phyloP scores from a whole-genome alignment of 2,329 filamentous ascomycete genomes.

The Pseudogymnoascus sp. region DNA sequence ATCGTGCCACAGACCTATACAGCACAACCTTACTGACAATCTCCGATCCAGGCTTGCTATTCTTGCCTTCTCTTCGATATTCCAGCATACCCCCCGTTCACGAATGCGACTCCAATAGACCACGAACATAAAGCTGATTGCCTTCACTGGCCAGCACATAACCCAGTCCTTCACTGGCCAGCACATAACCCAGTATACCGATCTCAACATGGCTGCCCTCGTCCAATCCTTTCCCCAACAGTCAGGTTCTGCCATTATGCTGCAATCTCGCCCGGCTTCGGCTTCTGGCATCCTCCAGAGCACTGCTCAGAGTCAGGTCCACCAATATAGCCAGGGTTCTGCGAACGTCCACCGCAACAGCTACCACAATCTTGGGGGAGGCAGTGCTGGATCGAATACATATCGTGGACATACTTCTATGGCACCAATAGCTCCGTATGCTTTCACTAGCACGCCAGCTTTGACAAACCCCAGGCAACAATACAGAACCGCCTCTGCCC shows the following conservation, averaged over 20 bases:
- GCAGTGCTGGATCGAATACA: slow-evolving; percentile 36
- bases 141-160: slow-evolving; percentile 1
- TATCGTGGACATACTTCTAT: slow-evolving; percentile 46
- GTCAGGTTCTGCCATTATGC: slow-evolving; percentile 65
- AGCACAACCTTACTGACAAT: slow-evolving; percentile 3
- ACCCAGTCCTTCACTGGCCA: slow-evolving; percentile 2
- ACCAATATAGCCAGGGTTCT: slow-evolving; percentile 39
- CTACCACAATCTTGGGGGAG: slow-evolving; percentile 45
- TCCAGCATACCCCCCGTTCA: neutral
- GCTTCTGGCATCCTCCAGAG: slow-evolving; percentile 44
- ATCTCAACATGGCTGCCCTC: slow-evolving; percentile 69
- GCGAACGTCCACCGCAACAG: slow-evolving; percentile 42
- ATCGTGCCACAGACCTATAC: neutral
- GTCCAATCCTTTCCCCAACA: slow-evolving; percentile 76
- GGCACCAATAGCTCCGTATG: slow-evolving; percentile 65
- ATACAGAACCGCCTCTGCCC: slow-evolving; percentile 47
- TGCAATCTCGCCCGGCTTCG: slow-evolving; percentile 65
- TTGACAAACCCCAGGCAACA: slow-evolving; percentile 53
- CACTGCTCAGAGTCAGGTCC: slow-evolving; percentile 26
- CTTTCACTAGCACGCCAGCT: slow-evolving; percentile 65
- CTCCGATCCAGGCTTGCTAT: slow-evolving; percentile 2
- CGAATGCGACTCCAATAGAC: slow-evolving; percentile 7
- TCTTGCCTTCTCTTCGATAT: slow-evolving; percentile 5
- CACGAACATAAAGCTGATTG: neutral
- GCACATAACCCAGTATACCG: neutral